Base-by-base conservation (phyloP, 2,329 filamentous ascomycete genomes). In the Cercospora canescens region DNA sequence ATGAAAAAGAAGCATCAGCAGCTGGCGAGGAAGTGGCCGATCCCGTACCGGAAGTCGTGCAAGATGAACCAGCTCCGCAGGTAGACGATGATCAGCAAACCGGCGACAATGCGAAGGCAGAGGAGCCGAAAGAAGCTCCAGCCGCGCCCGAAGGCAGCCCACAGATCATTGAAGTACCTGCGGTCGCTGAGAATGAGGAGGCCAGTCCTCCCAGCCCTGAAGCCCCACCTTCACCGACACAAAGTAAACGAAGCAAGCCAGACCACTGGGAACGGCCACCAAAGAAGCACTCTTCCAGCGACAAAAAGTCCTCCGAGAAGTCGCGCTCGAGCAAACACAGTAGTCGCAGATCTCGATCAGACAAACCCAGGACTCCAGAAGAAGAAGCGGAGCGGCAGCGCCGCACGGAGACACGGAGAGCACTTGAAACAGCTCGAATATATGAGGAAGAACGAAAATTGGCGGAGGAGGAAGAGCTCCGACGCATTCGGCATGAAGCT, bases 401-500 rank as follows among this genome's bases (percentile, higher is more conserved):
- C 52, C 59, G 69, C 14, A 62, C 64, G 28, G 70, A 72, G 41
- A 69, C 64, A 18, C 65, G 70, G 4, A 69, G 60, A 60, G 70
- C 69, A 7, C 56, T 62, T 39, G 71, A 74, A 56, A 56, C 60
- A n/a, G 70, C 69, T 41, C 69, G 71, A 16, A 65, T 70, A 24
- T 55, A 59, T 4, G 69, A 72, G 52, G 68, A 72, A 61, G 71
- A 74, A 55, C 60, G 66, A 5, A 52, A 37, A 18, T 56, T 67
- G 14, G 71, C 71, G 6, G 66, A 74, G n/a, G 71, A 74, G 39
- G 71, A 73, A 54, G 72, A 74, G 54, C 56, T 71, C 14, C 65
- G 71, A 12, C 63, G 65, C 1, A 71, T 73, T 18, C 64, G 72
- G 1, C 72, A 73, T 39, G 72, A 74, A 67, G 71, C 70, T 9